Evolutionary conservation across 495 filamentous ascomycete species (phyloP).

Genomic region (Aspergillus ostianus): DNA sequence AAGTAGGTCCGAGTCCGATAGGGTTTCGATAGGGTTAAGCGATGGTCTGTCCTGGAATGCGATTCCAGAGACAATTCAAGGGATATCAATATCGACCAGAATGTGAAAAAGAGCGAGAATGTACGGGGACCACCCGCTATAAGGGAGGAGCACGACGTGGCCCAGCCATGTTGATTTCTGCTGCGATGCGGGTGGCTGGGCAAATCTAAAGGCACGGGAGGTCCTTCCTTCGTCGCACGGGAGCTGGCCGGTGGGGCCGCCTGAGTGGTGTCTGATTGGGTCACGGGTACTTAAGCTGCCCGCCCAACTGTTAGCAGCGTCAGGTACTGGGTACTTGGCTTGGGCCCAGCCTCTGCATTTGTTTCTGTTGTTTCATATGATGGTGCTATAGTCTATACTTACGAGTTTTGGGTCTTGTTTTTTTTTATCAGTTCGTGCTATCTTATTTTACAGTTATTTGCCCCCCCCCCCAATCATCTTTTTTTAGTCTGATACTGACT

Average conservation of each 20-base stretch:
- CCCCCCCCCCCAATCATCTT: no score
- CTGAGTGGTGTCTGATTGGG: constrained; percentile 11
- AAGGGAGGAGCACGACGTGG: constrained; percentile 5
- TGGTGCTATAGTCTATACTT: no score
- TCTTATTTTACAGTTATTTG: not conserved
- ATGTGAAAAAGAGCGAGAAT: constrained; percentile 1
- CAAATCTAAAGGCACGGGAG: not conserved
- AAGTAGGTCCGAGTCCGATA: not conserved
- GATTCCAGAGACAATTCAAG: constrained; percentile 10
- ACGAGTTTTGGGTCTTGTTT: no score
- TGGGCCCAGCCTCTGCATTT: constrained; percentile 20
- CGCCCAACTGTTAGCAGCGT: constrained; percentile 14
- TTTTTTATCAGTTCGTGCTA: not conserved
- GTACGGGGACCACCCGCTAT: constrained; percentile 3
- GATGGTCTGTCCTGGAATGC: not conserved
- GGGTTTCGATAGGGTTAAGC: not conserved
- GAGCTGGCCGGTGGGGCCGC: no score
- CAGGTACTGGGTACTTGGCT: constrained; percentile 7
- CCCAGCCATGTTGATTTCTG: constrained; percentile 28
- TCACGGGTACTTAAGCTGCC: constrained; percentile 18
- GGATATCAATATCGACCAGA: constrained; percentile 10
- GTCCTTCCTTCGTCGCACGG: not conserved
- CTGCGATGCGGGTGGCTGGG: constrained; percentile 19
- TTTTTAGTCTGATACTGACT: no score
- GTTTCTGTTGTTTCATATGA: not conserved